Evolutionary conservation across 805 yeast species (phyloP).

Genomic region (Lachancea thermotolerans): DNA sequence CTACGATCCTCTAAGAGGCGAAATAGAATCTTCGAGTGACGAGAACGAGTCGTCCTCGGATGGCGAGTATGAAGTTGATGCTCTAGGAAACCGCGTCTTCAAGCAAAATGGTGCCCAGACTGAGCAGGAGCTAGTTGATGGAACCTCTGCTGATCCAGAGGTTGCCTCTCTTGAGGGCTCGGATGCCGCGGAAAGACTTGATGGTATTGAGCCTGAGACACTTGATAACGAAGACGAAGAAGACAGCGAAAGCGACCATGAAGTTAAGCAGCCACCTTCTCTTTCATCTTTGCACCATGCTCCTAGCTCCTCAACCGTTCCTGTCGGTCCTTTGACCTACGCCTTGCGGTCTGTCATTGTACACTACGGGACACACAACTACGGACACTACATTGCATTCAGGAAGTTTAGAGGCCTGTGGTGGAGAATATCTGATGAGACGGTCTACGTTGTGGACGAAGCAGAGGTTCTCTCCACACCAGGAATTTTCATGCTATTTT

Average conservation of each 20-base stretch:
- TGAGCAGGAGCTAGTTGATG: slow-evolving; percentile 9
- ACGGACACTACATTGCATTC: slow-evolving; percentile 93
- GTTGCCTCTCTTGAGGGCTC: slow-evolving; percentile 1
- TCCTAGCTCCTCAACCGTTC: slow-evolving; percentile 18
- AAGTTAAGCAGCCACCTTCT: slow-evolving; percentile 1
- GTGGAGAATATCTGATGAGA: slow-evolving; percentile 95
- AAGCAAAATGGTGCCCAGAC: slow-evolving; percentile 9
- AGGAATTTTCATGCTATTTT: slow-evolving; percentile 90
- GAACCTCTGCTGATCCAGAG: slow-evolving; percentile 9
- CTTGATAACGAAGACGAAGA: slow-evolving; percentile 11
- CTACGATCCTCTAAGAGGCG: slow-evolving; percentile 28
- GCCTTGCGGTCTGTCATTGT: slow-evolving; percentile 78
- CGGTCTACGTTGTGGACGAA: slow-evolving; percentile 72
- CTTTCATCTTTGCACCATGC: neutral
- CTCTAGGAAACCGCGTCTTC: slow-evolving; percentile 29
- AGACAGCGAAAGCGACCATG: slow-evolving; percentile 3
- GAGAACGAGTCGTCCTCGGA: slow-evolving; percentile 12
- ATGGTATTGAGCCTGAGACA: slow-evolving; percentile 10
- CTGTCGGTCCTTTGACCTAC: slow-evolving; percentile 48
- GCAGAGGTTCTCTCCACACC: slow-evolving; percentile 73
- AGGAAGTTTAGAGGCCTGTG: slow-evolving; percentile 76
- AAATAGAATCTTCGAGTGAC: slow-evolving; percentile 13
- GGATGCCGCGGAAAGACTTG: neutral
- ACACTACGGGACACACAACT: slow-evolving; percentile 93
- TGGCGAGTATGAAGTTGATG: slow-evolving; percentile 24